Conservation (phyloP, 1,284 basidiomycete genomes). For the Ceratobasidium sp. region DNA sequence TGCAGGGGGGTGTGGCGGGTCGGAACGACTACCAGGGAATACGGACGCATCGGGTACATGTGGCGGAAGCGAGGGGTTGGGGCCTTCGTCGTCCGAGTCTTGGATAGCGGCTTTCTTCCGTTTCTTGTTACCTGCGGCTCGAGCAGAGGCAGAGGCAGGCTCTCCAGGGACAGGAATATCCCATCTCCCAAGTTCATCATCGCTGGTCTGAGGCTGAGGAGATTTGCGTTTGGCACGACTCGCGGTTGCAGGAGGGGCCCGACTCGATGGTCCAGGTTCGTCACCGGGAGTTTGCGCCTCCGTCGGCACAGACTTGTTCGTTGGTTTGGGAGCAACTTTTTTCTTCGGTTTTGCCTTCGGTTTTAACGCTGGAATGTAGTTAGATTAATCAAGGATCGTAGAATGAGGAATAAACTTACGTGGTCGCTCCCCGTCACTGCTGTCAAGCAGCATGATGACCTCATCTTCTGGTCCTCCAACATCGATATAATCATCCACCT, state of each 20-base stretch:
- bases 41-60: neutral
- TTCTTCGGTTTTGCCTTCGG: constrained; percentile 35
- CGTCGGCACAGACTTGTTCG: neutral
- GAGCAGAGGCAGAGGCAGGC: neutral
- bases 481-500: constrained; percentile 18
- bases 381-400: neutral
- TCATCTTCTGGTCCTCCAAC: constrained; percentile 38
- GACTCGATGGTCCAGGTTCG: neutral
- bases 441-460: constrained; percentile 23
- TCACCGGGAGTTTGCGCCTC: neutral
- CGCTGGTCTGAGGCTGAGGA: constrained; percentile 14
- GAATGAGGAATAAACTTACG: constrained; percentile 1
- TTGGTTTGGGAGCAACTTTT: constrained; percentile 1
- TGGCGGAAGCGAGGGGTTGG: neutral
- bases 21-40: neutral
- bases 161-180: constrained; percentile 19
- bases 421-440: constrained; percentile 14
- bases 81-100: constrained; percentile 9
- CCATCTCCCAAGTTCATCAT: constrained; percentile 32
- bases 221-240: constrained; percentile 4
- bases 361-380: neutral
- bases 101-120: constrained; percentile 1
- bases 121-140: neutral
- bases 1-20: neutral
- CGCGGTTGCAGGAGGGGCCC: neutral